Percentiles rank a stretch among this genome's conserved stretches.
phyloP scores from a whole-genome alignment of 2,329 filamentous ascomycete genomes.

The Trichoderma atroviride region DNA sequence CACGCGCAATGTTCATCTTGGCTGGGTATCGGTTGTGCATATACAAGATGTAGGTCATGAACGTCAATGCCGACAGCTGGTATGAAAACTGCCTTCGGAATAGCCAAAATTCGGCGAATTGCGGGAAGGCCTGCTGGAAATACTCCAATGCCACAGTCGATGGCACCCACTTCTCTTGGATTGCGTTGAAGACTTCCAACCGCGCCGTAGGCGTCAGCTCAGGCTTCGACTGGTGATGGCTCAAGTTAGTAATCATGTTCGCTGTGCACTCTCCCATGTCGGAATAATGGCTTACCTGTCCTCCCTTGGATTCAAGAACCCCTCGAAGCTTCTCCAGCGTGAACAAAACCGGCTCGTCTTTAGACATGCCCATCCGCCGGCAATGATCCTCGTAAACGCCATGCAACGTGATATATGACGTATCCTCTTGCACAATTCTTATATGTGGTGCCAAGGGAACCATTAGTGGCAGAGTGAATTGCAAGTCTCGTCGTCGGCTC shows the following conservation, averaged over 20 bases:
- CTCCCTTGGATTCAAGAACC: conserved; percentile 68
- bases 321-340: conserved; percentile 91
- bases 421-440: conserved; percentile 92
- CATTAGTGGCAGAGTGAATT: conserved; percentile 95
- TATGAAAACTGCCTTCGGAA: conserved; percentile 98
- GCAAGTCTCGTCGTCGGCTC: conserved; percentile 86
- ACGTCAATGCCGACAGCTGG: conserved; percentile 90
- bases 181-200: conserved; percentile 90
- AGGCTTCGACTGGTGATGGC: conserved; percentile 57
- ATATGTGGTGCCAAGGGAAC: conserved; percentile 94
- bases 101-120: conserved; percentile 94
- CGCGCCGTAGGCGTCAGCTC: conserved; percentile 74
- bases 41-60: conserved; percentile 98
- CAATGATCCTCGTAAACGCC: conserved; percentile 97
- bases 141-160: conserved; percentile 81
- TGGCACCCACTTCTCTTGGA: conserved; percentile 92
- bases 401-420: conserved; percentile 91
- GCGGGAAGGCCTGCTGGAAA: conserved; percentile 84
- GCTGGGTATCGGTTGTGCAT: conserved; percentile 96
- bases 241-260: conserved; percentile 26
- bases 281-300: conserved; percentile 47
- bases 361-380: conserved; percentile 79
- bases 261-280: too few relatives aligned
- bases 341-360: conserved; percentile 93
- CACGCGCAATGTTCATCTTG: conserved; percentile 89